Evolutionary conservation across 129 eudicot genomes (phyloP).

Genomic region (Ambrosia artemisiifolia): DNA sequence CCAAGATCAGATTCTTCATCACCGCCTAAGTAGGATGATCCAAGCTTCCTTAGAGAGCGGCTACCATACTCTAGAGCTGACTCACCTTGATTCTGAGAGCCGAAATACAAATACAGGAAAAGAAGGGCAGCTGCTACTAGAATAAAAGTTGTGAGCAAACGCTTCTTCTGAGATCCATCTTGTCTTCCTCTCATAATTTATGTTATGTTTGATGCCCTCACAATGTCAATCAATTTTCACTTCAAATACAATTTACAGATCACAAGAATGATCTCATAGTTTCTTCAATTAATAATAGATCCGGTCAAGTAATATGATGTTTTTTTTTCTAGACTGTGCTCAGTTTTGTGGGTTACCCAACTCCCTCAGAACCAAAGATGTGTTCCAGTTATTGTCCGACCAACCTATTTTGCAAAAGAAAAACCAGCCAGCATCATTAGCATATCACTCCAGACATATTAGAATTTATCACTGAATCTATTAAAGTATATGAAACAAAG

Average conservation of each 20-base stretch:
- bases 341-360: slow-evolving; percentile 12
- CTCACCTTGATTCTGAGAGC: slow-evolving; percentile 75
- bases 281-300: slow-evolving; percentile 8
- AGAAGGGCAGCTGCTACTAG: slow-evolving; percentile 59
- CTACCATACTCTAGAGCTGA: slow-evolving; percentile 97
- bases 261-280: slow-evolving; percentile 31
- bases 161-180: slow-evolving; percentile 76
- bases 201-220: slow-evolving; percentile 10
- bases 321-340: slow-evolving; percentile 12
- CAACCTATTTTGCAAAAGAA: slow-evolving; percentile 24
- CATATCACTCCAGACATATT: not conserved
- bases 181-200: slow-evolving; percentile 66
- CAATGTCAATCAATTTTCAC: slow-evolving; percentile 20
- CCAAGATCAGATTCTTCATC: slow-evolving; percentile 88
- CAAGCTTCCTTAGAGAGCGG: slow-evolving; percentile 78
- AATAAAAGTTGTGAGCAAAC: slow-evolving; percentile 47
- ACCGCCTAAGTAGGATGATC: slow-evolving; percentile 87
- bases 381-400: slow-evolving; percentile 10
- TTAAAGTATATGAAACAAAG: slow-evolving; percentile 1
- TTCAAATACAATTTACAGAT: slow-evolving; percentile 25
- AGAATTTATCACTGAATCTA: not conserved
- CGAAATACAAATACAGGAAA: slow-evolving; percentile 66
- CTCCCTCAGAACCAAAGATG: slow-evolving; percentile 17
- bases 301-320: slow-evolving; percentile 7
- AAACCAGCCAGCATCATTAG: slow-evolving; percentile 7